Percentiles rank a stretch among this genome's conserved stretches.
phyloP scores from a whole-genome alignment of 176 grass and related monocot species.

The Coix lacrymajobi region DNA sequence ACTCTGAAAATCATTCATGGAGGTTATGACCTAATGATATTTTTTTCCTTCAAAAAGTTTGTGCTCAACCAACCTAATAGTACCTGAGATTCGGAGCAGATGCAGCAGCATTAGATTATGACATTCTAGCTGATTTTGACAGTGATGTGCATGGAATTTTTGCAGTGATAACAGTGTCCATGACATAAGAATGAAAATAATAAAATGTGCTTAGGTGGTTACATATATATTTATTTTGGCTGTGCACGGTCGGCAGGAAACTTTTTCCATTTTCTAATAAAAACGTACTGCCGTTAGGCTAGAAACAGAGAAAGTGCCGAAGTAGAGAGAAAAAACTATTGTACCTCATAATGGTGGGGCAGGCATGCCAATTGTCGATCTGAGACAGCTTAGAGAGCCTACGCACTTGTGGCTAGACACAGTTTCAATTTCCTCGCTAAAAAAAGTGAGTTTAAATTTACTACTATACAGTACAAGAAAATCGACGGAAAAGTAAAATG shows the following conservation, averaged over 20 bases:
- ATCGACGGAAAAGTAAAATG: background rate
- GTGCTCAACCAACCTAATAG: conserved; percentile 36
- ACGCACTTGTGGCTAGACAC: background rate
- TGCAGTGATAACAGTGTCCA: background rate
- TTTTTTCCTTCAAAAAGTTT: conserved; percentile 17
- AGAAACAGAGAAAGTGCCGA: conserved; percentile 17
- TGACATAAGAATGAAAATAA: background rate
- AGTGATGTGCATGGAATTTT: conserved; percentile 23
- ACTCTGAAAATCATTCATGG: conserved; percentile 32
- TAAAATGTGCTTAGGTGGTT: background rate
- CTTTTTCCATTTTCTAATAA: background rate
- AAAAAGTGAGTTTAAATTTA: background rate
- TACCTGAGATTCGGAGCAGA: conserved; percentile 30
- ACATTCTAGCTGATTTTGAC: conserved; percentile 35
- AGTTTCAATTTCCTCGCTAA: background rate
- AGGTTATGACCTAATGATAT: conserved; percentile 23
- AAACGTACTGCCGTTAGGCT: background rate
- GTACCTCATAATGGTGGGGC: conserved; percentile 16
- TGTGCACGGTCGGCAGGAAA: background rate
- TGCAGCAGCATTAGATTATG: conserved; percentile 31
- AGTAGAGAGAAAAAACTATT: background rate
- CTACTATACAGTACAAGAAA: background rate
- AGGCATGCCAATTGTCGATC: conserved; percentile 11
- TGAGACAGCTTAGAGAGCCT: conserved; percentile 11
- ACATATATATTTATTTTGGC: background rate